Percentiles rank a stretch among this genome's conserved stretches.
These are phyloP conservation scores for Kodamaea sagamina DNA, from an alignment of 805 yeast genomes.

Conservation along the genomic window DNA sequence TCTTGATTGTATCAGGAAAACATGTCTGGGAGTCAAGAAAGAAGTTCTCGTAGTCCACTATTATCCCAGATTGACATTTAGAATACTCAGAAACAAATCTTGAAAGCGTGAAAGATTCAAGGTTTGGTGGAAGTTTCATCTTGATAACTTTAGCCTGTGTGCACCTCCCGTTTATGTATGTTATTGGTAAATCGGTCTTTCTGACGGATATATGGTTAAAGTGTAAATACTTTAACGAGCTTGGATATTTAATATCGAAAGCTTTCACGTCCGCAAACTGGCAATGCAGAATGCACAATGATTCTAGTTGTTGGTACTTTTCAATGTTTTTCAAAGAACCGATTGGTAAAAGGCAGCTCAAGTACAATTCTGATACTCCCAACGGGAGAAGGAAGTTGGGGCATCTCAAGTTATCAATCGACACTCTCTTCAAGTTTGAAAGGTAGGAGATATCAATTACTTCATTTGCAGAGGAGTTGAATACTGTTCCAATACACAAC, in stretches of 20 bases:
- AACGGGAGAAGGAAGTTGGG: neutral
- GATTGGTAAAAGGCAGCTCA: slow-evolving; percentile 6
- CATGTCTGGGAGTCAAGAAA: slow-evolving; percentile 1
- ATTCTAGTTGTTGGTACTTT: neutral
- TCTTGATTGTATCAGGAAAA: neutral
- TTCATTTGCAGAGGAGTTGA: neutral
- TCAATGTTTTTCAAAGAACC: slow-evolving; percentile 1
- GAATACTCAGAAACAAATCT: neutral
- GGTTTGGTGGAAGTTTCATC: slow-evolving; percentile 2
- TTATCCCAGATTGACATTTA: neutral
- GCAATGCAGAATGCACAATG: slow-evolving; percentile 7
- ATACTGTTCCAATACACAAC: slow-evolving; percentile 6
- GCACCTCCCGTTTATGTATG: slow-evolving; percentile 1
- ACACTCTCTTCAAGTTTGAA: neutral
- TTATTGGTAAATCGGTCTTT: slow-evolving; percentile 1
- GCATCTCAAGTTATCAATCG: slow-evolving; percentile 1
- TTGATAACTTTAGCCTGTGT: slow-evolving; percentile 4
- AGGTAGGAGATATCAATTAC: slow-evolving; percentile 4
- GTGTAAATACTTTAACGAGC: neutral
- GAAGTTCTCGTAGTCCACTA: slow-evolving; percentile 6
- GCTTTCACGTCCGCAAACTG: slow-evolving; percentile 3
- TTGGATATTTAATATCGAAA: neutral
- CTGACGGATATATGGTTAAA: slow-evolving; percentile 3
- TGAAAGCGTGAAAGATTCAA: slow-evolving; percentile 7
- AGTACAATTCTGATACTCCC: slow-evolving; percentile 1